Conservation (phyloP, 495 filamentous ascomycete genomes). For the Penicillium coffeae region DNA sequence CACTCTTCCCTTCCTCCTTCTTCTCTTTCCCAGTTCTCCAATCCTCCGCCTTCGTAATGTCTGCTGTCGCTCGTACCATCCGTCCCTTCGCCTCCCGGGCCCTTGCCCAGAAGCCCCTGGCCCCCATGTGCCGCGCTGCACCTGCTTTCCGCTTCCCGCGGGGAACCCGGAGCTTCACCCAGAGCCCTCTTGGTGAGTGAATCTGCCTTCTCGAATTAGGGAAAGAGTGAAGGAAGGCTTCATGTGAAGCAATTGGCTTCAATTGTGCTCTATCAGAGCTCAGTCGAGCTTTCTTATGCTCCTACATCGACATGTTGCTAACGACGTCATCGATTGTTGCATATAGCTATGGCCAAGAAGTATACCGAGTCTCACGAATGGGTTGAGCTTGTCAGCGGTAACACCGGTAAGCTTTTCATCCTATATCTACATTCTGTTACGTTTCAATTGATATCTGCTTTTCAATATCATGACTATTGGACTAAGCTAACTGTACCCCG, state of each 20-base stretch:
- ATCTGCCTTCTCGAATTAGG: slow-evolving; percentile 9
- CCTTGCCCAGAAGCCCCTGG: slow-evolving; percentile 41
- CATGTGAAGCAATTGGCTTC: neutral
- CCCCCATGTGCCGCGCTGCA: slow-evolving; percentile 32
- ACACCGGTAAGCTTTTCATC: slow-evolving; percentile 42
- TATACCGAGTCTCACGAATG: slow-evolving; percentile 99
- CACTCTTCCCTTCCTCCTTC: slow-evolving; percentile 19
- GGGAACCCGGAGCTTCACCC: slow-evolving; percentile 48
- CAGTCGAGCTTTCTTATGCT: slow-evolving; percentile 3
- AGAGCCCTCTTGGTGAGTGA: slow-evolving; percentile 43
- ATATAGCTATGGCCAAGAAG: slow-evolving; percentile 60
- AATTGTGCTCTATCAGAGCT: neutral
- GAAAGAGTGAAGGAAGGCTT: slow-evolving; percentile 1
- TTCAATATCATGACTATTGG: too few relatives aligned
- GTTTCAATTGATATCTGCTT: slow-evolving; percentile 2
- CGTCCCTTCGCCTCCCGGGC: slow-evolving; percentile 43
- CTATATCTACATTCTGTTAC: too few relatives aligned
- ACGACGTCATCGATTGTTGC: slow-evolving; percentile 17
- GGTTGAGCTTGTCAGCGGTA: slow-evolving; percentile 78
- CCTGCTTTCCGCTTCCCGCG: slow-evolving; percentile 49
- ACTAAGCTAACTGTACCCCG: slow-evolving; percentile 4
- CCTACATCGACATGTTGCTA: slow-evolving; percentile 15
- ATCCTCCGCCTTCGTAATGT: slow-evolving; percentile 26
- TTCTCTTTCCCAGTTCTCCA: slow-evolving; percentile 17
- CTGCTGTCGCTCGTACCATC: slow-evolving; percentile 35